Evolutionary conservation across 305 asterid genomes (phyloP).

Genomic region (Solanum chacoense): DNA sequence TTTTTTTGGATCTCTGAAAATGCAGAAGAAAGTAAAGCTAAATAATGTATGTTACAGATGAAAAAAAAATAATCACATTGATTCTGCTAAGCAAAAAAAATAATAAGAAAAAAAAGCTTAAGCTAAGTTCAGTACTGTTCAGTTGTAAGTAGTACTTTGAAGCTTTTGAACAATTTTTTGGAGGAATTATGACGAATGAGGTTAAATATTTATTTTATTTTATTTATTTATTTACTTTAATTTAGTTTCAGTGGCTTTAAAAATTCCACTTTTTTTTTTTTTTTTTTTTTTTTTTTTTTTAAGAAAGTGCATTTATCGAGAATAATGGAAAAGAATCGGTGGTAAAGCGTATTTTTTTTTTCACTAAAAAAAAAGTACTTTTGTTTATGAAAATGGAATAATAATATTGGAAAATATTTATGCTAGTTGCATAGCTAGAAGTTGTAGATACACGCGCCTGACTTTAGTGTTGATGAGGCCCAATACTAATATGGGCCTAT

Average conservation of each 20-base stretch:
- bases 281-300: background rate
- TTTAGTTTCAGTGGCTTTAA: background rate
- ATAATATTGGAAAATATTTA: background rate
- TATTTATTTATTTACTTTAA: background rate
- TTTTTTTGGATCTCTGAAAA: background rate
- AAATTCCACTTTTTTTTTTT: background rate
- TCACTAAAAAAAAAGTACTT: too few species aligned
- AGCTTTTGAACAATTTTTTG: background rate
- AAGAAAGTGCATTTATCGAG: background rate
- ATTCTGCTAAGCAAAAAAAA: background rate
- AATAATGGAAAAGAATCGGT: background rate
- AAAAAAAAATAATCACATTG: background rate
- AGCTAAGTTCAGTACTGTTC: background rate
- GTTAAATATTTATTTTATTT: background rate
- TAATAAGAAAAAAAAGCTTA: background rate
- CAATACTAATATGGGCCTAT: background rate
- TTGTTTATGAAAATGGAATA: background rate
- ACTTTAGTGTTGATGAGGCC: background rate
- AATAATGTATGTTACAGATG: background rate
- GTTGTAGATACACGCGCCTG: background rate
- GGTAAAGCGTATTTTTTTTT: background rate
- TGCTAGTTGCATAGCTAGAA: background rate
- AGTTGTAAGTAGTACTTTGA: background rate
- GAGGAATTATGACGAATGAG: background rate
- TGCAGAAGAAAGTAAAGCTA: background rate